Conservation (phyloP, 202 grass and related monocot genomes). For the Setaria viridis region DNA sequence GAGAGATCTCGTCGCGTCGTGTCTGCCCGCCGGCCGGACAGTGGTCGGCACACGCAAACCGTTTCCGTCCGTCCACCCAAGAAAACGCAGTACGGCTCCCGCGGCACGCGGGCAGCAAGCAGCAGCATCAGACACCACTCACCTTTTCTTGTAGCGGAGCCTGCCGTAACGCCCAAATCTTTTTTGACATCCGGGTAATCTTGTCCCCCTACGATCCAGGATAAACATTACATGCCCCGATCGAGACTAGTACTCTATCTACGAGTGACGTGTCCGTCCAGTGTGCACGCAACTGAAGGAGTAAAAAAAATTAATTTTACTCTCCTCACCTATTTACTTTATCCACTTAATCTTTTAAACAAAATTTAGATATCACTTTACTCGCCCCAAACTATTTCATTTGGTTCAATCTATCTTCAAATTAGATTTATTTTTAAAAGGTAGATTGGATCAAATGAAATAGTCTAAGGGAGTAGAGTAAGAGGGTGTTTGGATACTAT, state of each 20-base stretch:
- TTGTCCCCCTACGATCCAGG: neutral
- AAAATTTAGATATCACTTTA: too few relatives aligned
- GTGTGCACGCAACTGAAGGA: neutral
- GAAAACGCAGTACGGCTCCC: neutral
- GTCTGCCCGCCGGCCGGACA: neutral
- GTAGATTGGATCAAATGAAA: too few relatives aligned
- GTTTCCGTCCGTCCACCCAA: too few relatives aligned
- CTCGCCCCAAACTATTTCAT: too few relatives aligned
- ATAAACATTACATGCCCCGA: neutral
- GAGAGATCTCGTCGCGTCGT: neutral
- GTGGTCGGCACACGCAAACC: neutral
- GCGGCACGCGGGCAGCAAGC: neutral
- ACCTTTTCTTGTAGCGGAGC: neutral
- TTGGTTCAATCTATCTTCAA: too few relatives aligned
- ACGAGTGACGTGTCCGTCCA: neutral
- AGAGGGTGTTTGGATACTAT: too few relatives aligned
- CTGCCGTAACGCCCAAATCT: neutral
- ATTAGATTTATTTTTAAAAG: too few relatives aligned
- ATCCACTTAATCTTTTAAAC: too few relatives aligned
- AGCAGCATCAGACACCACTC: neutral
- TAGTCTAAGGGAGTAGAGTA: too few relatives aligned
- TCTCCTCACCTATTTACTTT: too few relatives aligned
- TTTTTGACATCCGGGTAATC: neutral
- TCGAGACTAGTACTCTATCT: too few relatives aligned
- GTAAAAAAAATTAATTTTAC: neutral